phyloP scores from a whole-genome alignment of 352 stramenopile genomes.

The Phytopythium kandeliae region DNA sequence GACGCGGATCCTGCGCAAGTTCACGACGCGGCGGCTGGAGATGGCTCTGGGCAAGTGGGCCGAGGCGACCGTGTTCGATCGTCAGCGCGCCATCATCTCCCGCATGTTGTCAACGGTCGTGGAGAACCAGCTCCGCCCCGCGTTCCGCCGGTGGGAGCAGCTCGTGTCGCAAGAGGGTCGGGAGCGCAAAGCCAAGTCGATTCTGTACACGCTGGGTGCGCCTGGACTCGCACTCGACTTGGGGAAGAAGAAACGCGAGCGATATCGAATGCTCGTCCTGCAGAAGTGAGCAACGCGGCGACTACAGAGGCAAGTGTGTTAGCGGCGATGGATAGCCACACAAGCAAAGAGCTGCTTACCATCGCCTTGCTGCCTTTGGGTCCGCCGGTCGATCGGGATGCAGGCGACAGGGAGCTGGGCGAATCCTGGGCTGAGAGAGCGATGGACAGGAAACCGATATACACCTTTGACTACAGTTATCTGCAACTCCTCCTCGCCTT shows the following conservation, averaged over 20 bases:
- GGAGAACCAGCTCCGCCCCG: conserved; percentile 40
- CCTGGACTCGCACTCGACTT: conserved; percentile 48
- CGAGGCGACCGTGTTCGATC: conserved; percentile 32
- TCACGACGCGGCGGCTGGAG: conserved; percentile 29
- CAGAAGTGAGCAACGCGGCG: conserved; percentile 32
- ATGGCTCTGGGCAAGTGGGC: conserved; percentile 43
- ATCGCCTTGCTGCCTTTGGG: background rate
- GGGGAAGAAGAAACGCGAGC: conserved; percentile 54
- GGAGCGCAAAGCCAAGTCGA: conserved; percentile 37
- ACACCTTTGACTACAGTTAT: conserved; percentile 5
- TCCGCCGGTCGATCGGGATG: background rate
- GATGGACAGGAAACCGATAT: background rate
- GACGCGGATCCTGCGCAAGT: conserved; percentile 35
- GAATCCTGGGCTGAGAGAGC: too few relatives aligned
- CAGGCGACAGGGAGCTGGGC: too few relatives aligned
- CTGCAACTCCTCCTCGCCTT: background rate
- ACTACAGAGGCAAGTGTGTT: background rate
- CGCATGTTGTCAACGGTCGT: conserved; percentile 40
- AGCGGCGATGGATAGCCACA: background rate
- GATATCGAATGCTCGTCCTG: conserved; percentile 60
- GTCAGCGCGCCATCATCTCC: conserved; percentile 34
- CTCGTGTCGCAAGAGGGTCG: conserved; percentile 18
- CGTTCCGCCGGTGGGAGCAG: conserved; percentile 55
- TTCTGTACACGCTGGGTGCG: conserved; percentile 36
- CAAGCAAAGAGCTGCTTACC: background rate